Evolutionary conservation across 192 early-diverging fungal species (phyloP), one percentile per base, ranked within the genome.

Genomic region (Globomyces pollinis-pini): DNA sequence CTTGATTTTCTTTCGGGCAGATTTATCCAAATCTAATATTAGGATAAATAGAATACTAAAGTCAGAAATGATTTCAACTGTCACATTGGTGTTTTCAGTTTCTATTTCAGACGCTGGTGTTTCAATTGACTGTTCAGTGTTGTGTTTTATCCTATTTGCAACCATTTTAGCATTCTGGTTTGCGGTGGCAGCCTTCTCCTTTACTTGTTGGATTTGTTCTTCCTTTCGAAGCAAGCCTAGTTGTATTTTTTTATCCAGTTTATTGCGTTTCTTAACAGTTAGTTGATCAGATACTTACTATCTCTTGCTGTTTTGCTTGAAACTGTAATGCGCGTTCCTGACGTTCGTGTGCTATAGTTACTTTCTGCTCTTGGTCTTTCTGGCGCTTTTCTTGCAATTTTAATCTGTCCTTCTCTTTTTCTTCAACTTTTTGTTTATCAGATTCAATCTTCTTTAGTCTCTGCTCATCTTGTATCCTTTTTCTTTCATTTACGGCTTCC

Each of bases 141-240:
- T 49, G 20, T 12, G 7, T 24, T 49, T 12, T 24, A 49, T 24
- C 21, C 45, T 49, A 29, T 12, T 49, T 6, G 45, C 45, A 12
- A 49, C 45, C 12, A 29, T 29, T 24, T 49, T 49, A 8, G 45
- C 45, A 49, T 49, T 49, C 7, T 49, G 45, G 26, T 49, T 49
- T 12, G 45, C 45, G 15, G 26, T 24, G 11, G 45, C 45, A 24
- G 45, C 45, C 15, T 49, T 49, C 21, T 49, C 45, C 26, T 29
- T 21, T 6, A 49, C 45, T 29, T 49, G 45, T 24, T 29, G 18
- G 20, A 49, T 29, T 49, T 49, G 45, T 12, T 49, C 45, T 8
- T 11, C 5, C 45, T 49, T 49, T 6, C 45, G 45, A 12, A 24
- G 5, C 11, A 24, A 21, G 7, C 20, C 18, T 29, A 9, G 45